Conservation (phyloP, 352 stramenopile species). For the Phytophthora melonis region DNA sequence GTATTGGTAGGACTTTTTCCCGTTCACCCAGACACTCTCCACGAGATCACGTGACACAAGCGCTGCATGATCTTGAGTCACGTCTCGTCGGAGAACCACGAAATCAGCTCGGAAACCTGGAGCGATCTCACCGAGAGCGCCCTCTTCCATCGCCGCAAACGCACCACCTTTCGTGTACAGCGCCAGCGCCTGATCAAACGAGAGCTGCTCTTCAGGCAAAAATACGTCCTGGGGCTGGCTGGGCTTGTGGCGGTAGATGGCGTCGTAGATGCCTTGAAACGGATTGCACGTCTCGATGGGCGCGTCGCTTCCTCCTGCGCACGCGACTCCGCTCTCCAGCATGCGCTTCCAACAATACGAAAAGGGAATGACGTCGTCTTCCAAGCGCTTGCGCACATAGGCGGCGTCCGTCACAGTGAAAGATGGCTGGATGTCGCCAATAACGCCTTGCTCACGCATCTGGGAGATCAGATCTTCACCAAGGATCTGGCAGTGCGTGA, state of each 20-base stretch:
- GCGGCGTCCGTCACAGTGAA: constrained; percentile 89
- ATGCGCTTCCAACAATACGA: constrained; percentile 92
- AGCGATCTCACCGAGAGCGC: constrained; percentile 56
- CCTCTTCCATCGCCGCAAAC: constrained; percentile 72
- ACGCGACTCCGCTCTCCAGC: constrained; percentile 72
- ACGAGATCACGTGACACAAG: constrained; percentile 65
- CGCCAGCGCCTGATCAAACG: constrained; percentile 77
- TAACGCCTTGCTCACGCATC: constrained; percentile 82
- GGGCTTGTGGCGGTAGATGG: constrained; percentile 78
- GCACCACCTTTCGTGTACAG: constrained; percentile 86
- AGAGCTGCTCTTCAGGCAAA: constrained; percentile 70
- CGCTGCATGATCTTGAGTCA: constrained; percentile 49
- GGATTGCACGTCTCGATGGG: constrained; percentile 91
- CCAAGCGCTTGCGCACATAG: constrained; percentile 83
- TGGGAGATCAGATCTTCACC: constrained; percentile 69
- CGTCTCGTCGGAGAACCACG: constrained; percentile 72
- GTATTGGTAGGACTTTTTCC: constrained; percentile 62
- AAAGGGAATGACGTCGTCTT: constrained; percentile 59
- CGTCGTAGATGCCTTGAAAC: constrained; percentile 91
- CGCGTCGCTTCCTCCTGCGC: constrained; percentile 84
- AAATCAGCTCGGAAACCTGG: constrained; percentile 75
- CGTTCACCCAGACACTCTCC: constrained; percentile 70
- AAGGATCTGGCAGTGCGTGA: constrained; percentile 93
- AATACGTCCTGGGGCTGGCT: constrained; percentile 59
- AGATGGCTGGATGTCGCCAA: constrained; percentile 90